Evolutionary conservation across 805 yeast species (phyloP), one percentile per base, ranked within the genome.

Genomic region (Lipomyces oligophaga): DNA sequence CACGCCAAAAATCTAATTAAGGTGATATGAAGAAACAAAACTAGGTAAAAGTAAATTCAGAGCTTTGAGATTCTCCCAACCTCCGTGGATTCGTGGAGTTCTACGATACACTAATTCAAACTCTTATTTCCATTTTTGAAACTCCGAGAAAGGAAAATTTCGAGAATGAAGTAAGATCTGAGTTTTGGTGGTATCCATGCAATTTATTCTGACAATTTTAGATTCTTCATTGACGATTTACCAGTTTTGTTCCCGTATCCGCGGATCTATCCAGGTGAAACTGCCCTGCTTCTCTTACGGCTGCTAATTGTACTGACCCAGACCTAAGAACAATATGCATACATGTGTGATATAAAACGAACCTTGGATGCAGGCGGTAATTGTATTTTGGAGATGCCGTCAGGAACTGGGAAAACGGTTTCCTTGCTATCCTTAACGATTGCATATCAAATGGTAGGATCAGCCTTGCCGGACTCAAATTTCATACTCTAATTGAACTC

Each of bases 371-470:
- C 84, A 1, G 97, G 97, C 1, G 98, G 98, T 10, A 89, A 89
- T 63, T 85, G 96, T 67, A 88, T 93, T 44, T 67, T 93, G 61
- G 99, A 93, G 69, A 93, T 93, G 99, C 99, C 99, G 58, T 93
- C 99, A 4, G 99, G 99, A 3, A 93, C 99, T 2, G 99, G 99
- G 34, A 93, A 93, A 65, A 93, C 99, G 31, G 85, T 93, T 2
- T 88, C 97, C 0, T 73, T 93, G 63, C 71, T 93, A 25, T 87
- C 97, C 0, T 68, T 93, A 36, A 87, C 97, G 0, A 87, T 93
- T 37, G 96, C 98, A 11, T 93, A 93, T 66, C 99, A 93, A 65
- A 80, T 86, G 85, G 58, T 55, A 30, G 21, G 47, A 30, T 5
- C 19, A 6, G 22, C 3, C 19, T 10, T 13, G 5, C 6, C 21